These are phyloP conservation scores for Acacia acuminata DNA, from an alignment of 306 rosid genomes.

Conservation along the genomic window DNA sequence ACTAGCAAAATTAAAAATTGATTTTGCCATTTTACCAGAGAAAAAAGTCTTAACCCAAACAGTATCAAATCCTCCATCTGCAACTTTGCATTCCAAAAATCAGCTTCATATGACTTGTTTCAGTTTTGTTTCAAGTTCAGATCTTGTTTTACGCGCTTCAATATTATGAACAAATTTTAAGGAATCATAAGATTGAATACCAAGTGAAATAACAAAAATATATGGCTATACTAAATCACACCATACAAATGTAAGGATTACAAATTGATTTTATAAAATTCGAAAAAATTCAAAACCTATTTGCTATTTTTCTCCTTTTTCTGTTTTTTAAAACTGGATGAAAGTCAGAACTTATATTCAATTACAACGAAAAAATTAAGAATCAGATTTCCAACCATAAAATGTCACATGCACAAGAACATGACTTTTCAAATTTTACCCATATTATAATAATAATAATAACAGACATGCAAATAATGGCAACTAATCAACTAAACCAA, in stretches of 20 bases:
- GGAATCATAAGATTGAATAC: neutral
- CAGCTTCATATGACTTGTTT: neutral
- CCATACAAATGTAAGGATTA: neutral
- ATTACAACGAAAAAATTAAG: neutral
- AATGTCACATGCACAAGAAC: neutral
- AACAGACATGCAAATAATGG: conserved; percentile 13
- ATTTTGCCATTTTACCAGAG: neutral
- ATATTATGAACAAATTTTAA: neutral
- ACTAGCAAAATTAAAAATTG: neutral
- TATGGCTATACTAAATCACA: neutral
- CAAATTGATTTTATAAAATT: neutral
- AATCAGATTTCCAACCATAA: neutral
- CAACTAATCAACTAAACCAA: neutral
- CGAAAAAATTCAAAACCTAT: neutral
- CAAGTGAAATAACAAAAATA: neutral
- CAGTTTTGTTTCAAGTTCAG: neutral
- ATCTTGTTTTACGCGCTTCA: neutral
- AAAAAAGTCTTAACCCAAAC: neutral
- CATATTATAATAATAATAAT: neutral
- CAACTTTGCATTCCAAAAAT: neutral
- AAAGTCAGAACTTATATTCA: neutral
- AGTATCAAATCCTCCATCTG: neutral
- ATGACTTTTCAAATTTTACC: neutral
- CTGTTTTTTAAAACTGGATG: neutral
- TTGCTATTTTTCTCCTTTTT: neutral